Base-by-base conservation (phyloP, 768 basidiomycete species). In the Panaeolus papilionaceus region DNA sequence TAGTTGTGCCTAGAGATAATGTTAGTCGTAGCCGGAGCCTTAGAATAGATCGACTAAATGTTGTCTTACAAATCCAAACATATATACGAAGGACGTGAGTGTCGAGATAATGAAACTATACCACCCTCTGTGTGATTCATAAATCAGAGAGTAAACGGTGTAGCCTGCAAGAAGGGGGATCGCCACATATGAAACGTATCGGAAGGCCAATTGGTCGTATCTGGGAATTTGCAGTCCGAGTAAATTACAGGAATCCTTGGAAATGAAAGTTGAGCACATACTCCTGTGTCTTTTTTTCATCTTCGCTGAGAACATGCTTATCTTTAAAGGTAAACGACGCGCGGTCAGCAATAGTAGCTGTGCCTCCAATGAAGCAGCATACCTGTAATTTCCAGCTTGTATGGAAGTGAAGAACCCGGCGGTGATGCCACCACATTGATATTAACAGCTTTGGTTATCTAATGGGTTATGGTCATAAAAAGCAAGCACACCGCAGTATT, bases 211-310 rank as follows among this genome's bases (percentile, higher is more conserved):
- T 71, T 88, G 88, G 82, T 99, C 97, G 73, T 92, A 95, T 81
- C 93, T 94, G 38, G 6, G 42, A n/a, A 58, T 33, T 33, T 7
- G 16, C 26, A 28, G 54, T 58, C 26, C 37, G 33, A 62, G 61
- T 62, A 23, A 63, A 39, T 26, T 33, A 38, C n/a, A 20, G 47
- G 33, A 42, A 38, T 65, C 14, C 16, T 20, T 61, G 38, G 37
- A 61, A 68, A 64, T 28, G 38, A 61, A 58, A 64, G 58, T 63
- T 4, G 11, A 45, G 38, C 20, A 79, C 89, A 76, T 81, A 98
- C 90, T 98, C 95, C 77, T 98, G 96, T 10, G 97, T 98, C 80
- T 92, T 96, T 84, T 93, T 96, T 81, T 99, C 98, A 74, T 98
- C 96, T 74, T 98, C 96, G 70, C 85, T 93, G n/a, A 98, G 85